Evolutionary conservation across 495 filamentous ascomycete genomes (phyloP).

Genomic region (Diplogelasinospora grovesii): DNA sequence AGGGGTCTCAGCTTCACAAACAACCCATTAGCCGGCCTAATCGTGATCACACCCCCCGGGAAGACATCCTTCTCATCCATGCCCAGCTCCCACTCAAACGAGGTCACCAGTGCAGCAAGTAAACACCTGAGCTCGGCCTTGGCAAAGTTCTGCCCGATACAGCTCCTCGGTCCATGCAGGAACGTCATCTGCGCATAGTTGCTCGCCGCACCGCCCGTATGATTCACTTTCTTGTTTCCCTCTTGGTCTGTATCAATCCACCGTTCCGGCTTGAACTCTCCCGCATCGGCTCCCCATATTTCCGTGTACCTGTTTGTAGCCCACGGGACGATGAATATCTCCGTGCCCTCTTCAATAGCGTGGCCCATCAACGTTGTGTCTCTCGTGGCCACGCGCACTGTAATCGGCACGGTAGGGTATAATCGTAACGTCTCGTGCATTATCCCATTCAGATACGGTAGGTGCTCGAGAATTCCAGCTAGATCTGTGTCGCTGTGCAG

Average conservation of each 20-base stretch:
- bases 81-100: conserved; percentile 57
- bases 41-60: conserved; percentile 52
- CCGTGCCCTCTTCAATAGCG: conserved; percentile 13
- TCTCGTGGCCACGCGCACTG: conserved; percentile 50
- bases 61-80: conserved; percentile 46
- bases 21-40: conserved; percentile 57
- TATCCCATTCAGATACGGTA: conserved; percentile 46
- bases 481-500: conserved; percentile 34
- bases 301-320: conserved; percentile 9
- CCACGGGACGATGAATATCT: conserved; percentile 11
- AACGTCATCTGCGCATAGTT: conserved; percentile 55
- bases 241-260: conserved; percentile 17
- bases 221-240: conserved; percentile 13
- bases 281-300: conserved; percentile 13
- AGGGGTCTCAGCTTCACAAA: conserved; percentile 8
- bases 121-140: conserved; percentile 74
- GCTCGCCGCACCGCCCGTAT: conserved; percentile 43
- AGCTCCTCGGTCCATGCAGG: conserved; percentile 51
- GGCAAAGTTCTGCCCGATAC: conserved; percentile 65
- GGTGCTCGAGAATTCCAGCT: conserved; percentile 37
- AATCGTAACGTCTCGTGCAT: conserved; percentile 36
- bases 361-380: conserved; percentile 10
- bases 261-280: conserved; percentile 11
- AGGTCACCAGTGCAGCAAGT: conserved; percentile 64
- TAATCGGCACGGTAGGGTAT: conserved; percentile 44